These are phyloP conservation scores for Trypanosoma platydactyli DNA, from an alignment of 208 protist species.

Conservation along the genomic window DNA sequence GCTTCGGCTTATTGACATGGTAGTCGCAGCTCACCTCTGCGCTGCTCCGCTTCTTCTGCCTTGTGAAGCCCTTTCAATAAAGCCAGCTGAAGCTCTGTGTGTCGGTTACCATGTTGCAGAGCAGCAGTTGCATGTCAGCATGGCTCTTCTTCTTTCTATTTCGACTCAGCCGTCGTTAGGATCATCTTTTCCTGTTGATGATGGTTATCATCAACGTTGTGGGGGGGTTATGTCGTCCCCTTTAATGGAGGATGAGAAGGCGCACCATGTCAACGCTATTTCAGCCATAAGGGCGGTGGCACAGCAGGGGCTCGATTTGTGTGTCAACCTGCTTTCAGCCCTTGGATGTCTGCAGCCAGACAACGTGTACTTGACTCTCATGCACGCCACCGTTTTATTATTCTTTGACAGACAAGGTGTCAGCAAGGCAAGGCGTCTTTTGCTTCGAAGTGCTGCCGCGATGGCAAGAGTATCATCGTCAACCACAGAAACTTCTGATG, in stretches of 20 bases:
- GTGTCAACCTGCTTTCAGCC: constrained; percentile 25
- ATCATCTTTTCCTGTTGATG: too few species aligned
- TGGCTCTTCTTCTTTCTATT: constrained; percentile 23
- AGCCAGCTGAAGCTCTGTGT: constrained; percentile 23
- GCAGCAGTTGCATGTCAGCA: constrained; percentile 13
- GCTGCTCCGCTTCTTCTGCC: constrained; percentile 26
- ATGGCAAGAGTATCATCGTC: neutral
- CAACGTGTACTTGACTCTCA: constrained; percentile 16
- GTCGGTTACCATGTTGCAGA: constrained; percentile 38
- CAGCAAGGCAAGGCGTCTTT: constrained; percentile 25
- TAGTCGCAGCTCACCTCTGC: constrained; percentile 29
- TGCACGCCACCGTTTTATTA: constrained; percentile 24
- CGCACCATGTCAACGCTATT: constrained; percentile 7
- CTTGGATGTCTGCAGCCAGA: constrained; percentile 14
- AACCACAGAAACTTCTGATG: neutral
- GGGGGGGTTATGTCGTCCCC: too few species aligned
- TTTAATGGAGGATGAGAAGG: constrained; percentile 6
- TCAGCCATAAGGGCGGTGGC: constrained; percentile 6
- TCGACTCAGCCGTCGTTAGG: neutral
- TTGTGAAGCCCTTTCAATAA: constrained; percentile 18
- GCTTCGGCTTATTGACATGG: constrained; percentile 46
- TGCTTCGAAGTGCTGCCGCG: constrained; percentile 3
- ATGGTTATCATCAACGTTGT: neutral
- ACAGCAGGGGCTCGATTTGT: constrained; percentile 17
- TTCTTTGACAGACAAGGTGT: constrained; percentile 29